Conservation (phyloP, 208 protist genomes). For the Leishmania aethiopica region DNA sequence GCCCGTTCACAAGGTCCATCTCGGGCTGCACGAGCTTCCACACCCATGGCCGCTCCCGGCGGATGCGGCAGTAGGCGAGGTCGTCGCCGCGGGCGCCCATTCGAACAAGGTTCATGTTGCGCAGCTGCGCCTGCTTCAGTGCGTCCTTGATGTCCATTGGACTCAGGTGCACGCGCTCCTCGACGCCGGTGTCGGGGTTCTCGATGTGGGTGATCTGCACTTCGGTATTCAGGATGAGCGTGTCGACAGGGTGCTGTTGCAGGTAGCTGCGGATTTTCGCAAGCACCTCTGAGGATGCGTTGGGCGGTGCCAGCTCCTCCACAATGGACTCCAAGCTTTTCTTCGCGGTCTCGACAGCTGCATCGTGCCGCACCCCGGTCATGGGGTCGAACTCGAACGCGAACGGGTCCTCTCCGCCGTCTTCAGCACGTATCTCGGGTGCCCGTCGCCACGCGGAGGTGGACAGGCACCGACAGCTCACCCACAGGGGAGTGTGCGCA, state of each 20-base stretch:
- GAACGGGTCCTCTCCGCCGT: conserved; percentile 8
- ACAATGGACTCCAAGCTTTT: conserved; percentile 62
- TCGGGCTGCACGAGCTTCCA: conserved; percentile 62
- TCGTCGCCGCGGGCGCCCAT: conserved; percentile 73
- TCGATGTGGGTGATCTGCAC: conserved; percentile 90
- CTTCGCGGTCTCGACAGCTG: conserved; percentile 62
- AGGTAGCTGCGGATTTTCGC: conserved; percentile 70
- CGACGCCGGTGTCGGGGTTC: conserved; percentile 64
- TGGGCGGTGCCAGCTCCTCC: conserved; percentile 54
- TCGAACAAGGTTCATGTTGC: conserved; percentile 80
- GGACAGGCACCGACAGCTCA: not conserved
- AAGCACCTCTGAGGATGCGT: conserved; percentile 48
- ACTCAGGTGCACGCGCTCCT: conserved; percentile 66
- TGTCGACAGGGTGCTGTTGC: conserved; percentile 78
- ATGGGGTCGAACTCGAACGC: conserved; percentile 86
- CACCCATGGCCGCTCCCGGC: conserved; percentile 66
- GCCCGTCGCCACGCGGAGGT: not conserved
- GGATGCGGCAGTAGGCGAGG: conserved; percentile 82
- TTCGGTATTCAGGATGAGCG: conserved; percentile 57
- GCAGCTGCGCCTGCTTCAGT: conserved; percentile 61
- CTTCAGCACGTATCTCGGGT: not conserved
- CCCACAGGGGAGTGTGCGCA: not conserved
- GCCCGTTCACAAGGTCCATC: conserved; percentile 45
- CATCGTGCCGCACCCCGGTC: conserved; percentile 76
- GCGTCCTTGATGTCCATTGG: conserved; percentile 73